These are phyloP conservation scores for Botryotinia narcissicola DNA, from an alignment of 2,329 filamentous ascomycete genomes.

Conservation along the genomic window DNA sequence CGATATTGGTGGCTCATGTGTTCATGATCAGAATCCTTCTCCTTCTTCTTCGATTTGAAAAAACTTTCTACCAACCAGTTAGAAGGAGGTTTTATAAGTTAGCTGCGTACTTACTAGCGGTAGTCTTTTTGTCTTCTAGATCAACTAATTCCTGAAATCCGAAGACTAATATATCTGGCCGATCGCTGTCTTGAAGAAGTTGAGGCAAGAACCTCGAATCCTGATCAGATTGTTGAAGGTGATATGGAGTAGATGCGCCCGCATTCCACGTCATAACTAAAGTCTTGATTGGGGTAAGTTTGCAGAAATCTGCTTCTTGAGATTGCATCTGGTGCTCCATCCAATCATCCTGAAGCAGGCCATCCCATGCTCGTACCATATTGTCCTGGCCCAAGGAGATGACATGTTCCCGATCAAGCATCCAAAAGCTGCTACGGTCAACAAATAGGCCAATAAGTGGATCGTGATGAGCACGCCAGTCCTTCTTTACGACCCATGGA, in stretches of 20 bases:
- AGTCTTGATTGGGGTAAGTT: constrained; percentile 77
- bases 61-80: constrained; percentile 61
- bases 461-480: constrained; percentile 82
- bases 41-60: constrained; percentile 86
- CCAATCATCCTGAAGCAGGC: constrained; percentile 89
- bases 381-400: constrained; percentile 86
- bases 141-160: constrained; percentile 99
- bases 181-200: constrained; percentile 70
- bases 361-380: constrained; percentile 84
- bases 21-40: constrained; percentile 71
- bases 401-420: constrained; percentile 78
- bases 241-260: constrained; percentile 88
- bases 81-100: constrained; percentile 28
- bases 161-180: constrained; percentile 89
- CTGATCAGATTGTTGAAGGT: constrained; percentile 65
- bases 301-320: constrained; percentile 78
- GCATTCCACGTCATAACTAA: constrained; percentile 95
- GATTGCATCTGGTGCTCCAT: constrained; percentile 87
- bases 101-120: constrained; percentile 63
- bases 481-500: constrained; percentile 91
- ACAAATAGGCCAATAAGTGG: constrained; percentile 75
- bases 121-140: constrained; percentile 94
- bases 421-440: constrained; percentile 82
- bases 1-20: constrained; percentile 97
- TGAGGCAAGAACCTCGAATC: constrained; percentile 79